Evolutionary conservation across 2,329 filamentous ascomycete species (phyloP).

Genomic region (Colletotrichum sp.): DNA sequence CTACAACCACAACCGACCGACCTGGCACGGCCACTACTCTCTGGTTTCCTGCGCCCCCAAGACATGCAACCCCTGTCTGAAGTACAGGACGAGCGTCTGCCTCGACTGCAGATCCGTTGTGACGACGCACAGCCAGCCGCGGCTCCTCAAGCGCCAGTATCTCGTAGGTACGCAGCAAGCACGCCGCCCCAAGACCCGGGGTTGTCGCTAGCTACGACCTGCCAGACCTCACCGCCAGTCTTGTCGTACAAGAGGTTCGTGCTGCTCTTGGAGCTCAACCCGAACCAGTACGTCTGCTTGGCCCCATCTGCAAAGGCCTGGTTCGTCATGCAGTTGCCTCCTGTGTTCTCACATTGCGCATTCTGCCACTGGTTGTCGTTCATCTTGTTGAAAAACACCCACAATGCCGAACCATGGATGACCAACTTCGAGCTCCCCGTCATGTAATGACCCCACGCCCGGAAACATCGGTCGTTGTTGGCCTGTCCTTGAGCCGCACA

Average conservation of each 20-base stretch:
- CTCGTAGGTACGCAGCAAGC: constrained; percentile 32
- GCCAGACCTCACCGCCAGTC: constrained; percentile 18
- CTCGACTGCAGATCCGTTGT: neutral
- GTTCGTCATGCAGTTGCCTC: constrained; percentile 28
- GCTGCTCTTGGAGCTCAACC: constrained; percentile 30
- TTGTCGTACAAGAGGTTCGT: constrained; percentile 32
- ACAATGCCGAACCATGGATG: constrained; percentile 36
- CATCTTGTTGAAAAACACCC: constrained; percentile 41
- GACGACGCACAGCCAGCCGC: neutral
- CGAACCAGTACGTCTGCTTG: constrained; percentile 30
- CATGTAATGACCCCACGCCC: constrained; percentile 28
- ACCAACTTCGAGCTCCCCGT: constrained; percentile 29
- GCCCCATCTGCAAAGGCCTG: constrained; percentile 29
- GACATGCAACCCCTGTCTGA: constrained; percentile 13
- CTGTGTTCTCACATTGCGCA: constrained; percentile 25
- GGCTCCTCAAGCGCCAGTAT: constrained; percentile 9
- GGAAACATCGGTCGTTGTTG: constrained; percentile 30
- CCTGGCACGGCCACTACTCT: neutral
- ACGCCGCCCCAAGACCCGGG: constrained; percentile 32
- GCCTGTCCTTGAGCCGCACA: constrained; percentile 18
- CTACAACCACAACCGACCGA: neutral
- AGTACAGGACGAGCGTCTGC: neutral
- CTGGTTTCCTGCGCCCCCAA: neutral
- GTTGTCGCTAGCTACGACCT: constrained; percentile 25
- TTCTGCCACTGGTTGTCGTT: constrained; percentile 26